Evolutionary conservation across 2,329 filamentous ascomycete genomes (phyloP).

Genomic region (Moelleriella libera): DNA sequence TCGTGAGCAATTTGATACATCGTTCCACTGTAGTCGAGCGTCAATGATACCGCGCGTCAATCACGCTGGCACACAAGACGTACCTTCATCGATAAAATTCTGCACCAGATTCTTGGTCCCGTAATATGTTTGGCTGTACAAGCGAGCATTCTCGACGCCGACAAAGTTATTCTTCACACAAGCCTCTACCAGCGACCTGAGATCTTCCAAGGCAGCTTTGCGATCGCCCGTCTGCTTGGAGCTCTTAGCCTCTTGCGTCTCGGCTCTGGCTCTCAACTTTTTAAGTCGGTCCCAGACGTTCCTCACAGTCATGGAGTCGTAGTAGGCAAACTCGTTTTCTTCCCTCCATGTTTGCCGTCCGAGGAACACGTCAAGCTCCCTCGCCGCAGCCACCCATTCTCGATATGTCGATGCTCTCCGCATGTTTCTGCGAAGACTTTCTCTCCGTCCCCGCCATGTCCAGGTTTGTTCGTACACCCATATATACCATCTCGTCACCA

Average conservation of each 20-base stretch:
- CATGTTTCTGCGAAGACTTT: conserved; percentile 57
- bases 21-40: conserved; percentile 38
- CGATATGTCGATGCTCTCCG: conserved; percentile 59
- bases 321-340: conserved; percentile 67
- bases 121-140: conserved; percentile 97
- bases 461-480: conserved; percentile 84
- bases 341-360: conserved; percentile 72
- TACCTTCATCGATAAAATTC: conserved; percentile 73
- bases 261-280: conserved; percentile 45
- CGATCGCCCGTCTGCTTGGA: conserved; percentile 19
- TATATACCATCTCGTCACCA: conserved; percentile 77
- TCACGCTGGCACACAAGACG: conserved; percentile 8
- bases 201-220: conserved; percentile 50
- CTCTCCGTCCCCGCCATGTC: conserved; percentile 71
- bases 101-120: conserved; percentile 94
- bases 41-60: not conserved
- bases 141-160: conserved; percentile 77
- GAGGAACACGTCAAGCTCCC: conserved; percentile 65
- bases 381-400: conserved; percentile 72
- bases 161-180: conserved; percentile 98
- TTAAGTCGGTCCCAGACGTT: conserved; percentile 65
- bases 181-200: conserved; percentile 67
- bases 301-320: conserved; percentile 73
- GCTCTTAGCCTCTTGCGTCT: conserved; percentile 30
- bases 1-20: conserved; percentile 51